Evolutionary conservation across 148 eudicot genomes (phyloP).

Genomic region (Cornus suecica): DNA sequence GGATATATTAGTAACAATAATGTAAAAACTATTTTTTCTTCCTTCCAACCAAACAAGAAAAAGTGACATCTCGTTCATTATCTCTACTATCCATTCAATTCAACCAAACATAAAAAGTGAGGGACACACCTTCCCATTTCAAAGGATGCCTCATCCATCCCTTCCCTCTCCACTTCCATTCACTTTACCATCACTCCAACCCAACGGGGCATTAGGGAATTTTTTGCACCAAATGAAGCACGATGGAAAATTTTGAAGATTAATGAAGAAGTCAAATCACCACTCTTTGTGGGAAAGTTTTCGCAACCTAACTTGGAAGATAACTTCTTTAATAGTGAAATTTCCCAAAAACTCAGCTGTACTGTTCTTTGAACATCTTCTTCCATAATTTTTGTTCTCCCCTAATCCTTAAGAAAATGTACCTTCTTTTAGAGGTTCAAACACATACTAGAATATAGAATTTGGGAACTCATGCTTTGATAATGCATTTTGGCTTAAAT

Average conservation of each 20-base stretch:
- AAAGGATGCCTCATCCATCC: too few species aligned
- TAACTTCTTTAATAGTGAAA: not conserved
- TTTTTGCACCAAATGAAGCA: not conserved
- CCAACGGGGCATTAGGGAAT: too few species aligned
- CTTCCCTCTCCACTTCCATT: too few species aligned
- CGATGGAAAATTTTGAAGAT: not conserved
- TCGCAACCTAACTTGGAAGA: not conserved
- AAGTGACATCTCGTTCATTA: too few species aligned
- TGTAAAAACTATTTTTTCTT: too few species aligned
- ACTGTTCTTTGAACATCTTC: not conserved
- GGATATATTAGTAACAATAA: too few species aligned
- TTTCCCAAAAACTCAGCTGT: not conserved
- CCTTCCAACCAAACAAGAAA: too few species aligned
- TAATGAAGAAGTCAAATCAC: not conserved
- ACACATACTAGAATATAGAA: not conserved
- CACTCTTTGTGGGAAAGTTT: not conserved
- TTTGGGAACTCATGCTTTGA: not conserved
- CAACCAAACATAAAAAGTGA: too few species aligned
- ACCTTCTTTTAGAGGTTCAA: not conserved
- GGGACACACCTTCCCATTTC: too few species aligned
- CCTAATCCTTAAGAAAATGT: not conserved
- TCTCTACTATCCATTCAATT: too few species aligned
- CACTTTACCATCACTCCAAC: too few species aligned
- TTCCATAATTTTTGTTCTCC: not conserved
- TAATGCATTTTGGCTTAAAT: not conserved